These are phyloP conservation scores for Penicillium herquei DNA, from an alignment of 495 filamentous ascomycete genomes.

Conservation along the genomic window DNA sequence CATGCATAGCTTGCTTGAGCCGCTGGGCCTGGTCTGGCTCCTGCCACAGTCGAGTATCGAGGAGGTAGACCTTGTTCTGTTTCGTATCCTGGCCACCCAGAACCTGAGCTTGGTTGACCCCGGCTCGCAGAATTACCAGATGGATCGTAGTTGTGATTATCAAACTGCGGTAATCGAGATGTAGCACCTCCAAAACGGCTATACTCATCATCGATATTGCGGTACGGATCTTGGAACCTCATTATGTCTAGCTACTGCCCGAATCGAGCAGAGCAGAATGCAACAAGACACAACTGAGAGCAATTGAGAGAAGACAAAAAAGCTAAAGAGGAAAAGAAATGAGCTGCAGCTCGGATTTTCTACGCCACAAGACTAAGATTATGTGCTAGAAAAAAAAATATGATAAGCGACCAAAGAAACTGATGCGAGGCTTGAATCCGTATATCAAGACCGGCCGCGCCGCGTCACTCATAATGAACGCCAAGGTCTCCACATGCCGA, in stretches of 20 bases:
- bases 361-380: neutral
- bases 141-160: neutral
- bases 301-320: neutral
- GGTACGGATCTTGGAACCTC: slow-evolving; percentile 2
- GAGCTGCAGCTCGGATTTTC: neutral
- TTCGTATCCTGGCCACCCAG: neutral
- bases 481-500: neutral
- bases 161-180: slow-evolving; percentile 2
- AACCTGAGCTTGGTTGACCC: neutral
- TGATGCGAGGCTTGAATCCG: neutral
- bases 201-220: neutral
- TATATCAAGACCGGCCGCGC: neutral
- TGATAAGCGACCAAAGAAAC: neutral
- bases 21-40: neutral
- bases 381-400: neutral
- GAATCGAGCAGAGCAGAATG: neutral
- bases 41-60: slow-evolving; percentile 5
- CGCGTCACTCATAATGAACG: neutral
- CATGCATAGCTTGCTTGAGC: neutral
- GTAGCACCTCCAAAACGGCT: slow-evolving; percentile 12
- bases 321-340: neutral
- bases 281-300: neutral
- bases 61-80: neutral
- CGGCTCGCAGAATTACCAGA: neutral
- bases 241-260: neutral